Evolutionary conservation across 352 stramenopile species (phyloP).

Genomic region (Globisporangium middletonii): DNA sequence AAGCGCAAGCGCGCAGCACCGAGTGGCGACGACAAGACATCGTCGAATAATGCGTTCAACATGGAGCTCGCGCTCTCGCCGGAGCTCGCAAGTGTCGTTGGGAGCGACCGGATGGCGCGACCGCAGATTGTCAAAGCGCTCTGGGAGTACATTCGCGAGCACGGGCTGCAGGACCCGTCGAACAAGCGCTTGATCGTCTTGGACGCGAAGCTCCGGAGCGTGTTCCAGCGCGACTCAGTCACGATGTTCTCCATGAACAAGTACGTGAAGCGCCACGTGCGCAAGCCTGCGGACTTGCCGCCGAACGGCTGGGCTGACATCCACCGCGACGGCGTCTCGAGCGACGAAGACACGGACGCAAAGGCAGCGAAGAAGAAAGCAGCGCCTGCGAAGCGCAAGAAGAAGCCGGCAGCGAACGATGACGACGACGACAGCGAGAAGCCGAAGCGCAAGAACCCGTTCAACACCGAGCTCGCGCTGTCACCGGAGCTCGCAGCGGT

Average conservation of each 20-base stretch:
- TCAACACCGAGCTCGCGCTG: constrained; percentile 70
- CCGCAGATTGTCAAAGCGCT: constrained; percentile 94
- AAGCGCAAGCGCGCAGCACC: constrained; percentile 46
- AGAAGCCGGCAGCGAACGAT: no score
- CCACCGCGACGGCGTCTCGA: constrained; percentile 68
- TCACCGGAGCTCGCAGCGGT: constrained; percentile 76
- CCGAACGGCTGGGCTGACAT: constrained; percentile 70
- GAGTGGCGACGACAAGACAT: constrained; percentile 22
- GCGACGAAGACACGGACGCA: constrained; percentile 62
- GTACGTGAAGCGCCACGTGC: constrained; percentile 81
- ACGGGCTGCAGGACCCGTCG: constrained; percentile 93
- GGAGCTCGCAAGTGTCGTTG: constrained; percentile 77
- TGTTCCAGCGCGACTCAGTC: constrained; percentile 80
- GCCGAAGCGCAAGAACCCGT: constrained; percentile 57
- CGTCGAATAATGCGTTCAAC: constrained; percentile 60
- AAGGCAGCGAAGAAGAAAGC: constrained; percentile 66
- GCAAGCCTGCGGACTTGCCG: constrained; percentile 61
- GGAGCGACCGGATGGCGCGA: constrained; percentile 78
- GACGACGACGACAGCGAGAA: constrained; percentile 30
- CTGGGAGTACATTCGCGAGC: constrained; percentile 95
- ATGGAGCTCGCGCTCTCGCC: constrained; percentile 69
- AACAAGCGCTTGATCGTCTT: constrained; percentile 92
- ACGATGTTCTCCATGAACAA: constrained; percentile 90
- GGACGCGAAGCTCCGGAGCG: constrained; percentile 75
- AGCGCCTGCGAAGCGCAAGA: constrained; percentile 55